Conservation (phyloP, 2,329 filamentous ascomycete species). For the Fusarium albidum region DNA sequence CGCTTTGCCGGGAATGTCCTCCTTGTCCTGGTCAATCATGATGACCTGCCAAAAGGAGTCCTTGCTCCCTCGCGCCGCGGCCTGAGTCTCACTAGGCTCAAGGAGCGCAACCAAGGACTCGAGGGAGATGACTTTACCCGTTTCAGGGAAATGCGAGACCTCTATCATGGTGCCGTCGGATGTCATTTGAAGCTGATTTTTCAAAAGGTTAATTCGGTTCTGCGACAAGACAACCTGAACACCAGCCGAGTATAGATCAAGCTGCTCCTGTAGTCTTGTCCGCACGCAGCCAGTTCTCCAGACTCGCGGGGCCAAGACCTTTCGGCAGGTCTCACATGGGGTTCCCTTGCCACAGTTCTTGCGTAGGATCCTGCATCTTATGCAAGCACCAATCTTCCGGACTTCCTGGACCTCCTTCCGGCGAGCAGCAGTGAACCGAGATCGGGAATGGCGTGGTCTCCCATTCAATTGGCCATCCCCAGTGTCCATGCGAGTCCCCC, state of each 20-base stretch:
- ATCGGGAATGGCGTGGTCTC: constrained; percentile 61
- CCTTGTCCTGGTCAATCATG: constrained; percentile 68
- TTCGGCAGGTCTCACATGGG: constrained; percentile 70
- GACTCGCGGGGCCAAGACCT: constrained; percentile 69
- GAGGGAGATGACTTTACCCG: constrained; percentile 53
- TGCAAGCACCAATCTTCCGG: constrained; percentile 71
- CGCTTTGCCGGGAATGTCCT: constrained; percentile 66
- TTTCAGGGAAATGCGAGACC: constrained; percentile 66
- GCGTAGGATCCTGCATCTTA: constrained; percentile 70
- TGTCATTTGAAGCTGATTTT: constrained; percentile 57
- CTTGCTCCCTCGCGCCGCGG: constrained; percentile 45
- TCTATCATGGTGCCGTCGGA: constrained; percentile 62
- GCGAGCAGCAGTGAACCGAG: constrained; percentile 65
- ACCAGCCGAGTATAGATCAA: constrained; percentile 70
- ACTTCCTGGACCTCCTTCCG: constrained; percentile 72
- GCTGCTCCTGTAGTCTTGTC: constrained; percentile 67
- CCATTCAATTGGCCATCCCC: constrained; percentile 54
- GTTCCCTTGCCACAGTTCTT: constrained; percentile 72
- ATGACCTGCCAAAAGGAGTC: constrained; percentile 50
- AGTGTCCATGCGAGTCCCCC: constrained; percentile 64
- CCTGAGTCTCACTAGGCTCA: constrained; percentile 48
- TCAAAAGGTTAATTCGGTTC: constrained; percentile 64
- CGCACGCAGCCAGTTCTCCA: constrained; percentile 72
- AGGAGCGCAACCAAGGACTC: constrained; percentile 44
- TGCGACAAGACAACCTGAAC: constrained; percentile 70